These are phyloP conservation scores for Parsonsia alboflavescens DNA, from an alignment of 257 asterid species.

Conservation along the genomic window DNA sequence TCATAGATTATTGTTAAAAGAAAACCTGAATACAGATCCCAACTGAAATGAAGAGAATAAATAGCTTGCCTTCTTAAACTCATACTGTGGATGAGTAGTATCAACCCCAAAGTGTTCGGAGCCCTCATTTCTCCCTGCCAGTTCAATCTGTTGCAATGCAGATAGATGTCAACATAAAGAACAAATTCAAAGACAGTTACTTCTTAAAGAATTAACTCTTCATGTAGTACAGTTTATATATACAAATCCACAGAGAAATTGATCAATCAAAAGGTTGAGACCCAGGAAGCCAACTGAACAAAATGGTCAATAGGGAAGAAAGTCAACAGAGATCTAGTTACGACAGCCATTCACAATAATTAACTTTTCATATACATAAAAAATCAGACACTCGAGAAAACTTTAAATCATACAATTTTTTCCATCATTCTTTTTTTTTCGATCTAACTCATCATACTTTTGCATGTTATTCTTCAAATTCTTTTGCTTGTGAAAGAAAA, in stretches of 20 bases:
- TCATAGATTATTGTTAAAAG: conserved; percentile 23
- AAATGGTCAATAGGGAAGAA: background rate
- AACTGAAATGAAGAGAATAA: conserved; percentile 20
- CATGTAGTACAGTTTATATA: background rate
- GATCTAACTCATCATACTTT: background rate
- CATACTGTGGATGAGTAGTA: conserved; percentile 76
- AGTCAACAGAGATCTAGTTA: background rate
- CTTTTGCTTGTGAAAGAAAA: background rate
- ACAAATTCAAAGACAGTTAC: background rate
- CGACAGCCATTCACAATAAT: background rate
- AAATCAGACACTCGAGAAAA: background rate
- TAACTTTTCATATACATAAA: background rate
- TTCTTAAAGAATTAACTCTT: background rate
- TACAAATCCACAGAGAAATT: background rate
- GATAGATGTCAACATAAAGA: background rate
- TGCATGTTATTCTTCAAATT: background rate
- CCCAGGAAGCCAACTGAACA: background rate
- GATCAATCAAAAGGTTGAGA: background rate
- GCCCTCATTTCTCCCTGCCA: conserved; percentile 53
- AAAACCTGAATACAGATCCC: conserved; percentile 16
- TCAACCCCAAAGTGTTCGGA: conserved; percentile 62
- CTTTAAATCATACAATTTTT: background rate
- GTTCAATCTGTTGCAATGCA: conserved; percentile 57
- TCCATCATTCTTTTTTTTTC: background rate
- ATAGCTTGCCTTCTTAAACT: conserved; percentile 62